Evolutionary conservation across 2,329 filamentous ascomycete genomes (phyloP).

Genomic region (Botryosphaeria dothidea): DNA sequence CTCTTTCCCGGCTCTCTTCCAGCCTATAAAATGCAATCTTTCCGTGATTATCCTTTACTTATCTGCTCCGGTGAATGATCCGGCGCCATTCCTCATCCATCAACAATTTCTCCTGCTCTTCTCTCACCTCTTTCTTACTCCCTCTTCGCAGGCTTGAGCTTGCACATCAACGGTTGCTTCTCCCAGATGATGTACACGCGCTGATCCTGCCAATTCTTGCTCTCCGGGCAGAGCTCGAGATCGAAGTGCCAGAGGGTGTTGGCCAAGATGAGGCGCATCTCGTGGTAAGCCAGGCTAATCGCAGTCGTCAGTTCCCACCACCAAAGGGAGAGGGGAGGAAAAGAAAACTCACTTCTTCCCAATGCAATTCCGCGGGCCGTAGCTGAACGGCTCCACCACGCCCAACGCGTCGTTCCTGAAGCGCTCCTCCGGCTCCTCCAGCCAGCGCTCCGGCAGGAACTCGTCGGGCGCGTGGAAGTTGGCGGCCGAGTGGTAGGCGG

Average conservation of each 20-base stretch:
- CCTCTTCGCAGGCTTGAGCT: constrained; percentile 24
- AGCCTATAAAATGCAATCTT: too few relatives aligned
- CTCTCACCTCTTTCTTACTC: too few relatives aligned
- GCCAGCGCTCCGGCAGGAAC: constrained; percentile 47
- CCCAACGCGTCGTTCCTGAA: constrained; percentile 32
- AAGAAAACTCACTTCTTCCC: constrained; percentile 36
- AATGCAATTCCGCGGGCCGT: constrained; percentile 43
- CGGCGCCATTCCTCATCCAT: too few relatives aligned
- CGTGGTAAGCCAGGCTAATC: constrained; percentile 41
- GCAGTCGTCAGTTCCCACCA: neutral
- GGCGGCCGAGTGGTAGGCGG: constrained; percentile 16
- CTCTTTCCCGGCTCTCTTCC: too few relatives aligned
- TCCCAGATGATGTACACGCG: constrained; percentile 39
- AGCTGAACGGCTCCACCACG: constrained; percentile 47
- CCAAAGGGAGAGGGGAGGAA: neutral
- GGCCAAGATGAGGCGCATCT: constrained; percentile 44
- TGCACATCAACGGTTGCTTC: constrained; percentile 36
- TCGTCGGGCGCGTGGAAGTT: constrained; percentile 38
- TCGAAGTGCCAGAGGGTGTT: constrained; percentile 43
- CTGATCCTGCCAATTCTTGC: constrained; percentile 34
- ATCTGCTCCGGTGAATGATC: too few relatives aligned
- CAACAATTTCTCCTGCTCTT: too few relatives aligned
- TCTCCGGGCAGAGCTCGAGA: constrained; percentile 36
- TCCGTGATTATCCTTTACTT: too few relatives aligned
- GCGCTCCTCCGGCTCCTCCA: constrained; percentile 25